Evolutionary conservation across 495 filamentous ascomycete genomes (phyloP).

Genomic region (Astrothelium macrocarpum): DNA sequence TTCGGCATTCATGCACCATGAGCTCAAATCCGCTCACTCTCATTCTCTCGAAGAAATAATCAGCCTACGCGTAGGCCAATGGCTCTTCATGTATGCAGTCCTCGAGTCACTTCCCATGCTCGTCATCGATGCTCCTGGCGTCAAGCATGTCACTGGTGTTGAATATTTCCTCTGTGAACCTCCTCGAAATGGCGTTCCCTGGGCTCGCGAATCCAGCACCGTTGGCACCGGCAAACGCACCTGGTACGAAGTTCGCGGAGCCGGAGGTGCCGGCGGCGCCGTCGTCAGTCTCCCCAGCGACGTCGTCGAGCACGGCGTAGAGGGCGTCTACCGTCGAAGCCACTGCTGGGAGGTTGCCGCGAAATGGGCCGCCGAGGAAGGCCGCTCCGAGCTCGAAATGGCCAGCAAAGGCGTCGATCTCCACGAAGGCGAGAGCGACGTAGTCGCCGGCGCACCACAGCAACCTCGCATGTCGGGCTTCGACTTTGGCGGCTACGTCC

Average conservation of each 20-base stretch:
- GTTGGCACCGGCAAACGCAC: conserved; percentile 43
- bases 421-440: not conserved
- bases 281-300: conserved; percentile 72
- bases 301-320: conserved; percentile 77
- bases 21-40: conserved; percentile 62
- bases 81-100: conserved; percentile 90
- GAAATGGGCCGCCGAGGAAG: conserved; percentile 46
- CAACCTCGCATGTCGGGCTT: not conserved
- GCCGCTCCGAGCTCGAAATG: conserved; percentile 1
- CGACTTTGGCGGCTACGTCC: conserved; percentile 5
- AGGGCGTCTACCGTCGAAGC: conserved; percentile 79
- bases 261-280: conserved; percentile 49
- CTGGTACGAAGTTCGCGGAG: conserved; percentile 59
- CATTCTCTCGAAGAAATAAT: conserved; percentile 61
- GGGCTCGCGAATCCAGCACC: conserved; percentile 59
- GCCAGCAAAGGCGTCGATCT: not conserved
- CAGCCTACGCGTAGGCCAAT: conserved; percentile 74
- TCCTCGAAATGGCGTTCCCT: conserved; percentile 70
- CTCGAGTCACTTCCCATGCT: conserved; percentile 85
- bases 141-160: conserved; percentile 67
- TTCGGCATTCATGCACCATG: conserved; percentile 71
- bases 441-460: not conserved
- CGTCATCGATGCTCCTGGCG: conserved; percentile 73
- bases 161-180: conserved; percentile 97
- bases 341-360: conserved; percentile 87